phyloP scores from a whole-genome alignment of 257 asterid genomes.

The Petunia axillaris region DNA sequence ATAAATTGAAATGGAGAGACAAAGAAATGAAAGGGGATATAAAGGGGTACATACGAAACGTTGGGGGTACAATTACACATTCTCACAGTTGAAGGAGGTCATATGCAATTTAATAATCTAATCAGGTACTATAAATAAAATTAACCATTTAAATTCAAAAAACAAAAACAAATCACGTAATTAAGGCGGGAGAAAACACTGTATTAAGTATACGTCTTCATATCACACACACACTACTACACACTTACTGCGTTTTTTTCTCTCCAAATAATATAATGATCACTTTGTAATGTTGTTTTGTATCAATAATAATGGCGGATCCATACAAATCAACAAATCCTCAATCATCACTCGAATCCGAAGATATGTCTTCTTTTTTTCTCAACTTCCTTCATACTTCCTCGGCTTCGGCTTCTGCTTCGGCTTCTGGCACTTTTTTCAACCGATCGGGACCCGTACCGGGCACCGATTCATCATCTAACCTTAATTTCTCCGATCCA shows the following conservation, averaged over 20 bases:
- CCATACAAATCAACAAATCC: slow-evolving; percentile 27
- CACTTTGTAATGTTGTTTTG: slow-evolving; percentile 2
- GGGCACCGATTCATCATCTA: slow-evolving; percentile 51
- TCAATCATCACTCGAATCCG: slow-evolving; percentile 23
- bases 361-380: slow-evolving; percentile 28
- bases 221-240: neutral
- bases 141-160: neutral
- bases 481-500: slow-evolving; percentile 74
- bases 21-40: neutral
- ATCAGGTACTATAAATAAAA: neutral
- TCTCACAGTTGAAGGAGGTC: neutral
- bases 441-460: slow-evolving; percentile 29
- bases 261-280: neutral
- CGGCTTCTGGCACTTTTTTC: neutral
- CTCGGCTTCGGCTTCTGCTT: neutral
- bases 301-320: slow-evolving; percentile 28
- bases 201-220: slow-evolving; percentile 15
- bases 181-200: slow-evolving; percentile 33
- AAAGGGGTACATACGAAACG: neutral
- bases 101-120: neutral
- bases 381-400: slow-evolving; percentile 26
- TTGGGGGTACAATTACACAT: neutral
- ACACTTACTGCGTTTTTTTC: neutral
- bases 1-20: neutral
- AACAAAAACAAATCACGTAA: slow-evolving; percentile 16